Base-by-base conservation (phyloP, 139 green algal species). In the Chlamydomonas sp. region DNA sequence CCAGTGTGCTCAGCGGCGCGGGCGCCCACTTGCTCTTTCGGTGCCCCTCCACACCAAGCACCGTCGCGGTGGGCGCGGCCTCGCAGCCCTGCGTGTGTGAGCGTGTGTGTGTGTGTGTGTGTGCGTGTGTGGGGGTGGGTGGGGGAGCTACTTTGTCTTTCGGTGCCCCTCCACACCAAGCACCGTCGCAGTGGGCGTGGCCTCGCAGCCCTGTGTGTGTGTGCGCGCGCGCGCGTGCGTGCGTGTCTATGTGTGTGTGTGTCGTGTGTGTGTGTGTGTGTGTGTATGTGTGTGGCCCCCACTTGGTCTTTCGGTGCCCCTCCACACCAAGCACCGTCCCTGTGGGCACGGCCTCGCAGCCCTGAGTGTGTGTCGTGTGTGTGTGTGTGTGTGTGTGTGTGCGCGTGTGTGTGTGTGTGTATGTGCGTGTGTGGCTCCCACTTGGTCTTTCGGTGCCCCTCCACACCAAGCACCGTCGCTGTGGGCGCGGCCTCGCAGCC, bases 1-100 rank as follows among this genome's bases (percentile, higher is more conserved):
- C 95, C 65, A 99, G 81, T 1, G 95, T 99, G 73, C 83, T 90
- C 48, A 99, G 84, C 0, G 95, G 95, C 24, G 73, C 35, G 2
- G 95, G 95, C 0, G 81, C 75, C 28, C 61, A 60, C 1, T 65
- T 65, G 22, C 48, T 68, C 58, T 38, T 70, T 3, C 57, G 71
- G 3, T 49, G 48, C 20, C 81, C 81, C 1, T 73, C 69, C 58
- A 83, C 77, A 49, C 39, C 39, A 68, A 79, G 38, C 31, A 82
- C 63, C 2, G 54, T 49, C 24, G 76, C 76, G 2, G 39, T 20
- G 1, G 50, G 69, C 10, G 58, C 69, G 43, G 73, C 69, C 39
- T 62, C 30, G 33, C 65, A 74, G 2, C 39, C 36, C 75, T 80
- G 69, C 13, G 31, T 38, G 22, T 28, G 62, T 38, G 29, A 5